These are phyloP conservation scores for Cenchrus americanus DNA, from an alignment of 176 grass and related monocot genomes.

Conservation along the genomic window DNA sequence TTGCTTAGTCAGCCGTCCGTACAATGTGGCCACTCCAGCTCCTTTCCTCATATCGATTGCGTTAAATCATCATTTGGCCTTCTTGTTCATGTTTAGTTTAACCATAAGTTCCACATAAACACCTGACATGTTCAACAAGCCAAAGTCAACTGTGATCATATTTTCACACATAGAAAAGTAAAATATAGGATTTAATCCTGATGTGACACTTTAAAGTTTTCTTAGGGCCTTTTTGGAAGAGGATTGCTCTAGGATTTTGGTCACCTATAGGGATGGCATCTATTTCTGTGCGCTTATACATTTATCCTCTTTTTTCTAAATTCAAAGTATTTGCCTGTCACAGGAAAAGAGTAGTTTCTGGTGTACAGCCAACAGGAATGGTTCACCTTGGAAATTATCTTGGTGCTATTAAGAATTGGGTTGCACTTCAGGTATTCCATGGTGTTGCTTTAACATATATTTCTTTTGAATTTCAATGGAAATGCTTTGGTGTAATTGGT, in stretches of 20 bases:
- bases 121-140: background rate
- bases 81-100: background rate
- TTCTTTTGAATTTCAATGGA: conserved; percentile 6
- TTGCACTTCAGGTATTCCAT: conserved; percentile 82
- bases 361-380: conserved; percentile 93
- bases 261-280: background rate
- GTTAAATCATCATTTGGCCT: background rate
- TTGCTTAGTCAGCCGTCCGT: background rate
- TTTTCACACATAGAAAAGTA: background rate
- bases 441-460: background rate
- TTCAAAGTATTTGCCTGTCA: conserved; percentile 9
- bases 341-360: conserved; percentile 99
- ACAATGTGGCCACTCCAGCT: background rate
- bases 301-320: conserved; percentile 24
- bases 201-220: background rate
- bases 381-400: conserved; percentile 99
- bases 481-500: conserved; percentile 12
- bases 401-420: conserved; percentile 97
- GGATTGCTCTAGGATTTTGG: background rate
- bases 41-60: background rate
- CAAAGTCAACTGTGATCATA: background rate
- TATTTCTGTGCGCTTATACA: background rate
- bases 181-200: background rate
- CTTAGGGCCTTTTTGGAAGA: background rate
- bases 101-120: background rate